Percentiles rank a stretch among this genome's conserved stretches.
phyloP scores from a whole-genome alignment of 305 asterid genomes.

The Coffea humblotiana region DNA sequence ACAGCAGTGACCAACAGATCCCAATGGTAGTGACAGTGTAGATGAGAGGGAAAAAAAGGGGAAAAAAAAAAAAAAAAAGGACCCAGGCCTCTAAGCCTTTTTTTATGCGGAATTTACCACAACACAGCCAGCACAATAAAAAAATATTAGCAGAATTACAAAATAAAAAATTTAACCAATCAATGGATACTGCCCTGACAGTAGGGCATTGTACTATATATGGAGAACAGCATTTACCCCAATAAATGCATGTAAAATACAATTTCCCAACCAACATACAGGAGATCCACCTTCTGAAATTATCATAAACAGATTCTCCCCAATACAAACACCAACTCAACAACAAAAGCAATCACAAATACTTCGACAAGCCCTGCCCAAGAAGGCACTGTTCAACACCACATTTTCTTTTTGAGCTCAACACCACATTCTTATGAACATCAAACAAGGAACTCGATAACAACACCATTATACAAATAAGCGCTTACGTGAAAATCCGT shows the following conservation, averaged over 20 bases:
- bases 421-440: background rate
- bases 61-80: background rate
- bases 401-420: background rate
- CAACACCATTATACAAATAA: background rate
- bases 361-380: background rate
- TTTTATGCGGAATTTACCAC: too few species aligned
- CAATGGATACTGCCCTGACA: background rate
- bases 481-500: slow-evolving; percentile 1
- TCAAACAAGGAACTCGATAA: background rate
- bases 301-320: background rate
- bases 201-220: slow-evolving; percentile 3
- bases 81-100: background rate
- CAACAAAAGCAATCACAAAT: background rate
- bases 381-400: background rate
- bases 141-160: background rate
- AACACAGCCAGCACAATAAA: background rate
- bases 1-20: background rate
- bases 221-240: background rate
- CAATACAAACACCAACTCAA: background rate
- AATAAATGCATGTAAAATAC: background rate
- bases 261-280: background rate
- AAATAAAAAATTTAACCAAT: background rate
- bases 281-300: slow-evolving; percentile 9
- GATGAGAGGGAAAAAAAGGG: background rate
- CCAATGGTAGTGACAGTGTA: background rate